Conservation (phyloP, 768 basidiomycete species). For the Lactarius akahatsu region DNA sequence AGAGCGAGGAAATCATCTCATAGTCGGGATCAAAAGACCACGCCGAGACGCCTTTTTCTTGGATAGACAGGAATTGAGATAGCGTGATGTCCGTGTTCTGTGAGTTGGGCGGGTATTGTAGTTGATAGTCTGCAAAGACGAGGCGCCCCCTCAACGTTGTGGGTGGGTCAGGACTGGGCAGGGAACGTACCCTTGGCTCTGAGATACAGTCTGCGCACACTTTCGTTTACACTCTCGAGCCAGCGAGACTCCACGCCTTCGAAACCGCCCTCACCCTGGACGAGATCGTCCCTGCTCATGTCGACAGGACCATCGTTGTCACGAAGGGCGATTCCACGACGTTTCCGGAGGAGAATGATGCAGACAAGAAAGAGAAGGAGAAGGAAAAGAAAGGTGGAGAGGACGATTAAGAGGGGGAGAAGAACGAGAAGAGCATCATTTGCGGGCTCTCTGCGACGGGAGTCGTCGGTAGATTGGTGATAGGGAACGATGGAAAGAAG, state of each 20-base stretch:
- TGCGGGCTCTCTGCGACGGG: slow-evolving; percentile 29
- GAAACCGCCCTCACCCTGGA: slow-evolving; percentile 90
- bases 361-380: slow-evolving; percentile 89
- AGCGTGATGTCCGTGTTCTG: slow-evolving; percentile 96
- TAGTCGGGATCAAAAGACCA: slow-evolving; percentile 99
- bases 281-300: slow-evolving; percentile 86
- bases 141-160: slow-evolving; percentile 16
- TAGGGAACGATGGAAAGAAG: slow-evolving; percentile 14
- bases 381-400: slow-evolving; percentile 90
- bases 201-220: slow-evolving; percentile 64
- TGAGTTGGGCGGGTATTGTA: slow-evolving; percentile 94
- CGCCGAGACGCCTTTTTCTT: slow-evolving; percentile 98
- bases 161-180: slow-evolving; percentile 5
- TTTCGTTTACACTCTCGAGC: slow-evolving; percentile 80
- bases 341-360: slow-evolving; percentile 76
- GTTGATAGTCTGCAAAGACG: slow-evolving; percentile 62
- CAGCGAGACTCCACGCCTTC: slow-evolving; percentile 90
- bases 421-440: slow-evolving; percentile 80
- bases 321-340: slow-evolving; percentile 72
- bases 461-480: slow-evolving; percentile 15
- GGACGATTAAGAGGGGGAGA: slow-evolving; percentile 89
- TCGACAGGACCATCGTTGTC: slow-evolving; percentile 93
- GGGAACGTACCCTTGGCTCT: slow-evolving; percentile 76
- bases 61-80: slow-evolving; percentile 97
- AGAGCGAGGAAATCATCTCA: slow-evolving; percentile 86